Percentiles rank a stretch among this genome's conserved stretches.
phyloP scores from a whole-genome alignment of 495 filamentous ascomycete genomes.

The Zalerion maritima region DNA sequence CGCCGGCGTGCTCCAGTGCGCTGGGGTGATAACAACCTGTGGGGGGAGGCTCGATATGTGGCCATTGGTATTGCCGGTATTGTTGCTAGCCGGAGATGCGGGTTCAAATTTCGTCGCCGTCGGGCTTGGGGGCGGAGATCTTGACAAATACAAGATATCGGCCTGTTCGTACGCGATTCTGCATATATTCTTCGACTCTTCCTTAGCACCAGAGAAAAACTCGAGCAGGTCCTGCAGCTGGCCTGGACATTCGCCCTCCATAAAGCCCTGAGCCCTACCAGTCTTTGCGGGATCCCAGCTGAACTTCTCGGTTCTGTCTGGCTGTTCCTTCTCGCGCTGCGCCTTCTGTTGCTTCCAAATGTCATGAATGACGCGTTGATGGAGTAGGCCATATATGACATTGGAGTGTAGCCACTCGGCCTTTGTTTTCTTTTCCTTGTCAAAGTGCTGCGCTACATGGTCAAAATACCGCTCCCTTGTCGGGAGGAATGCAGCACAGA shows the following conservation, averaged over 20 bases:
- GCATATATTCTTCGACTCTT: constrained; percentile 25
- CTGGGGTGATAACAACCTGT: no score
- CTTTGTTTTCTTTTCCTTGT: constrained; percentile 30
- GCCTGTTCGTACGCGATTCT: constrained; percentile 27
- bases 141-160: constrained; percentile 23
- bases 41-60: no score
- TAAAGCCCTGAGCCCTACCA: constrained; percentile 32
- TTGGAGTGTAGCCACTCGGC: constrained; percentile 33
- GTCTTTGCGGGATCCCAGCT: constrained; percentile 30
- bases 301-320: constrained; percentile 30
- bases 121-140: no score
- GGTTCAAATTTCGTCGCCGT: no score
- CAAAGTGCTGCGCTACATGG: constrained; percentile 35
- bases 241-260: constrained; percentile 31
- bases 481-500: constrained; percentile 32
- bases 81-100: no score
- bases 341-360: constrained; percentile 29
- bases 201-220: constrained; percentile 28
- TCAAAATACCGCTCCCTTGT: constrained; percentile 34
- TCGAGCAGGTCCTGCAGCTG: constrained; percentile 36
- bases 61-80: no score
- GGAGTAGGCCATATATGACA: constrained; percentile 34
- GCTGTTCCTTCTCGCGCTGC: constrained; percentile 22
- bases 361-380: constrained; percentile 31
- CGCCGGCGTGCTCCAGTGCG: no score